These are phyloP conservation scores for Limonium bicolor DNA, from an alignment of 148 eudicot genomes.

Conservation along the genomic window DNA sequence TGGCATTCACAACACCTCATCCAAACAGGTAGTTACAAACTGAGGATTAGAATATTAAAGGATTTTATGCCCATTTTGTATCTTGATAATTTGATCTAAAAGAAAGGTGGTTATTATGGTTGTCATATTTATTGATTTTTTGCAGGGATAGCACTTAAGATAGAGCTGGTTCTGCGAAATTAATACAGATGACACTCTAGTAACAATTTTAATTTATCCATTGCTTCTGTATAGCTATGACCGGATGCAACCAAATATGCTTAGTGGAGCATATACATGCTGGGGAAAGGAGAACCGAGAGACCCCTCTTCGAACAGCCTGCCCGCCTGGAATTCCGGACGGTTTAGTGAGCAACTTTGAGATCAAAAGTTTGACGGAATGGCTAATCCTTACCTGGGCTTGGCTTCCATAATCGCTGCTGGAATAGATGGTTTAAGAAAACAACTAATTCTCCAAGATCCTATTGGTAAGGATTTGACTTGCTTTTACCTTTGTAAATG, in stretches of 20 bases:
- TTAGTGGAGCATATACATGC: constrained; percentile 92
- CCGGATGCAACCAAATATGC: constrained; percentile 82
- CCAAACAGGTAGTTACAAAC: constrained; percentile 56
- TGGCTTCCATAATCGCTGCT: constrained; percentile 77
- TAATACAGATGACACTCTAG: too few species aligned
- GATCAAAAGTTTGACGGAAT: constrained; percentile 90
- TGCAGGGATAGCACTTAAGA: too few species aligned
- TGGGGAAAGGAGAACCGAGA: constrained; percentile 96
- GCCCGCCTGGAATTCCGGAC: constrained; percentile 74
- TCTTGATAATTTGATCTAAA: too few species aligned
- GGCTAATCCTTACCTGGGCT: constrained; percentile 75
- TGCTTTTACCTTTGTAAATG: neutral
- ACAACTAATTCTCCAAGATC: constrained; percentile 51
- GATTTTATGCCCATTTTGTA: too few species aligned
- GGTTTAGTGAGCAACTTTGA: constrained; percentile 94
- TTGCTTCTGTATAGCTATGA: constrained; percentile 87
- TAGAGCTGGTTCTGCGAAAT: too few species aligned
- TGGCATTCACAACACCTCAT: constrained; percentile 86
- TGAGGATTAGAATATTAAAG: too few species aligned
- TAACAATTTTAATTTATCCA: too few species aligned
- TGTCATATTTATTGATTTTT: too few species aligned
- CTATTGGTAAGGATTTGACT: constrained; percentile 46
- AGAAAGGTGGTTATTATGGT: too few species aligned
- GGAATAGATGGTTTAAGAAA: constrained; percentile 86
- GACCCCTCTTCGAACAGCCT: constrained; percentile 84